Base-by-base conservation (phyloP, 1,284 basidiomycete genomes). In the Sanghuangporus baumii region DNA sequence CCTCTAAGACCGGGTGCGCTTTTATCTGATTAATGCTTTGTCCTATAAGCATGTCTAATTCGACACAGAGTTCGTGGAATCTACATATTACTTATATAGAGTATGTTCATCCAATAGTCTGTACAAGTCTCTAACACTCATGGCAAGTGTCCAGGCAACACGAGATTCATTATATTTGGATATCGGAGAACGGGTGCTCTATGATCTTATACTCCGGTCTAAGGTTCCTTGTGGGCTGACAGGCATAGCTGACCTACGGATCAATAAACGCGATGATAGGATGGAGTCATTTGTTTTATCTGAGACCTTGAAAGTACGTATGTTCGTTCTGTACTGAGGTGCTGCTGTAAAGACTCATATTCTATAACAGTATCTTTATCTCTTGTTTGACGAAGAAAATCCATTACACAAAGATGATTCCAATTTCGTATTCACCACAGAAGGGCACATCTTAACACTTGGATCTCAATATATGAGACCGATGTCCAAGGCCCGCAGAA, bases 271-370 rank as follows among this genome's bases (percentile, higher is more conserved):
- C 23, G 92, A 94, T 67, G 92, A 96, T 71, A 82, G 94, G 62
- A 96, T 96, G 94, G 94, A 96, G 73, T 94, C 91, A 2, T 96
- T 96, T 72, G 86, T 87, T 8, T 80, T 96, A 20, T 95, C 93
- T 2, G 94, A 95, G 76, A 95, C 93, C 1, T 77, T 96, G 56
- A 96, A 94, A 79, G 93, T 90, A 6, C 2, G 43, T 46, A n/a
- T 31, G 16, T 65, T 46, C 79, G 11, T 14, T 37, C 37, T 8
- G 6, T 37, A 16, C 20, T 36, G 12, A 18, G 14, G 18, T 16
- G 4, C n/a, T 34, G 12, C 36, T n/a, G 31, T 8, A 11, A 16
- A 4, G 37, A 5, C 6, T 54, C 14, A 14, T 20, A n/a, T 37
- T 16, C 8, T 54, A 16, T 37, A 47, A 12, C 66, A 96, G 91